These are phyloP conservation scores for Xylaria intraflava DNA, from an alignment of 495 filamentous ascomycete species.

Conservation along the genomic window DNA sequence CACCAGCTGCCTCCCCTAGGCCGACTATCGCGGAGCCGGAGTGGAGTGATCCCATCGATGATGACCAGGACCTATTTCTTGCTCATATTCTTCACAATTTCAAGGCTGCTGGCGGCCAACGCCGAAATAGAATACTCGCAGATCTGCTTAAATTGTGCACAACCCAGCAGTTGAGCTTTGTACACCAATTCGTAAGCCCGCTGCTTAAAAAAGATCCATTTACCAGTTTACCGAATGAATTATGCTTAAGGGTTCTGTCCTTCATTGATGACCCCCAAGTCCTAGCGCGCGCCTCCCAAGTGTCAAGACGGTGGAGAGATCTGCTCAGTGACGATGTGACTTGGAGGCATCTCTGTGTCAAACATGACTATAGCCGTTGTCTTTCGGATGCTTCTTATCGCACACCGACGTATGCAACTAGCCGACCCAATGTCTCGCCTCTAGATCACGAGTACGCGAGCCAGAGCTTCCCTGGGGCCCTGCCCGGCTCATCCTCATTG, in stretches of 20 bases:
- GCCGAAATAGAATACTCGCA: constrained; percentile 59
- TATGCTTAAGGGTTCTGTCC: constrained; percentile 83
- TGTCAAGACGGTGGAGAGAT: constrained; percentile 88
- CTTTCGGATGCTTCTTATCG: constrained; percentile 39
- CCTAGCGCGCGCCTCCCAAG: constrained; percentile 84
- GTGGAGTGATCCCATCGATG: constrained; percentile 46
- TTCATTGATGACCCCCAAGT: constrained; percentile 94
- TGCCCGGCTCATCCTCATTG: constrained; percentile 24
- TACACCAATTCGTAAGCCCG: constrained; percentile 86
- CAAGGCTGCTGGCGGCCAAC: constrained; percentile 41
- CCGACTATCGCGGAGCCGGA: constrained; percentile 45
- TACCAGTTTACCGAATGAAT: constrained; percentile 76
- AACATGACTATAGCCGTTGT: constrained; percentile 73
- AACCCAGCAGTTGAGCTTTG: constrained; percentile 88
- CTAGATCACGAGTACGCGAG: constrained; percentile 25
- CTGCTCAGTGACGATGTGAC: constrained; percentile 92
- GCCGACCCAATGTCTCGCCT: constrained; percentile 22
- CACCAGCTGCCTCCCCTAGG: constrained; percentile 50
- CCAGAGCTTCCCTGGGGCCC: constrained; percentile 32
- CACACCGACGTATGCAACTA: constrained; percentile 15
- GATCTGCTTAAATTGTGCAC: constrained; percentile 88
- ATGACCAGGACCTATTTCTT: constrained; percentile 46
- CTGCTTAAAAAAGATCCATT: constrained; percentile 95
- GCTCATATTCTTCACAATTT: constrained; percentile 46
- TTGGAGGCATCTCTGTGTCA: constrained; percentile 94